Evolutionary conservation across 495 filamentous ascomycete species (phyloP).

Genomic region (Penicillium pancosmium): DNA sequence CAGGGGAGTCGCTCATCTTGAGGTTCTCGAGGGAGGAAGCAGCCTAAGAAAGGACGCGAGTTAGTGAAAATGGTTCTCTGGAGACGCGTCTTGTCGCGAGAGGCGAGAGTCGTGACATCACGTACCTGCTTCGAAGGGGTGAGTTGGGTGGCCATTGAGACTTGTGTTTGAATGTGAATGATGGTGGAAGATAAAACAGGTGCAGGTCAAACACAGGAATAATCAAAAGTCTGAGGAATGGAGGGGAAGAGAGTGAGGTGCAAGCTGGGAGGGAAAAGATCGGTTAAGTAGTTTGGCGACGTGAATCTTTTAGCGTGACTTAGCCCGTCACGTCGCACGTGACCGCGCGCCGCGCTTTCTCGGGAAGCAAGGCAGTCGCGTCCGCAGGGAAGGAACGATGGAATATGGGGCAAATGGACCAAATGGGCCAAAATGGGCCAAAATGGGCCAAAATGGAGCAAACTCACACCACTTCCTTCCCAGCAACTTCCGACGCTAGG

Average conservation of each 20-base stretch:
- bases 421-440: too few relatives aligned
- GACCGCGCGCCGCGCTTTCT: conserved; percentile 30
- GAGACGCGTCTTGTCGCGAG: conserved; percentile 40
- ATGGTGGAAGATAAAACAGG: conserved; percentile 14
- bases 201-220: conserved; percentile 27
- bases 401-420: conserved; percentile 3
- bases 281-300: conserved; percentile 34
- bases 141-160: conserved; percentile 68
- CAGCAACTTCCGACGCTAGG: conserved; percentile 35
- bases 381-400: conserved; percentile 11
- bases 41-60: conserved; percentile 55
- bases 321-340: conserved; percentile 51
- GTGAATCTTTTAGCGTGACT: conserved; percentile 48
- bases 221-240: conserved; percentile 26
- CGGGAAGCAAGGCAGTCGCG: conserved; percentile 27
- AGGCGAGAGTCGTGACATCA: conserved; percentile 44
- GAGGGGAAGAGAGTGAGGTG: conserved; percentile 32
- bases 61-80: conserved; percentile 25
- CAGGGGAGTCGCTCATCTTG: conserved; percentile 86
- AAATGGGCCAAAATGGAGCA: neutral
- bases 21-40: conserved; percentile 82
- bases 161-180: conserved; percentile 24
- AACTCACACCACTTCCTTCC: conserved; percentile 32
- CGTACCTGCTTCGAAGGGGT: conserved; percentile 88
- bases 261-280: conserved; percentile 33